These are phyloP conservation scores for Xylaria sp. DNA, from an alignment of 2,329 filamentous ascomycete species.

Conservation along the genomic window DNA sequence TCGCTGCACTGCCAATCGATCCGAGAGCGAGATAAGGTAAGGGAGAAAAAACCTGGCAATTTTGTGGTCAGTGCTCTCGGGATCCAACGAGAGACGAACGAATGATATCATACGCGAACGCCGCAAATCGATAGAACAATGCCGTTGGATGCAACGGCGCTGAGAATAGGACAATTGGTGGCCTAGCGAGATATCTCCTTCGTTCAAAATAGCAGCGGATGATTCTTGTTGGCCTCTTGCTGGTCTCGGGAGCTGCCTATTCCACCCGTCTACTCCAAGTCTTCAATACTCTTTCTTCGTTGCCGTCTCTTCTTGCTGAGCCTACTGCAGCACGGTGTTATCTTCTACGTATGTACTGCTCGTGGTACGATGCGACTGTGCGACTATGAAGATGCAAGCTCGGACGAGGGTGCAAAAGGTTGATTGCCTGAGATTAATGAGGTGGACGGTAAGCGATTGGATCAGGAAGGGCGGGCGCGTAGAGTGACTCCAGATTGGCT, in stretches of 20 bases:
- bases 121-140: conserved; percentile 1
- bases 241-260: conserved; percentile 9
- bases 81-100: conserved; percentile 7
- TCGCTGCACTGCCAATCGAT: background rate
- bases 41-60: background rate
- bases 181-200: background rate
- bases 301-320: conserved; percentile 6
- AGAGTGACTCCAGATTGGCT: conserved; percentile 38
- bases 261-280: conserved; percentile 6
- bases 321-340: conserved; percentile 16
- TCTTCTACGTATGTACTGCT: conserved; percentile 21
- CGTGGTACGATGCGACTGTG: conserved; percentile 31
- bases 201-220: conserved; percentile 15
- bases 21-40: background rate
- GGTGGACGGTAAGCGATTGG: conserved; percentile 34
- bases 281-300: conserved; percentile 3
- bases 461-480: conserved; percentile 33
- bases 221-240: background rate
- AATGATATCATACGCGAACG: background rate
- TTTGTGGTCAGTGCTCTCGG: conserved; percentile 4
- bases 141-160: conserved; percentile 17
- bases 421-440: conserved; percentile 35
- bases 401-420: conserved; percentile 31
- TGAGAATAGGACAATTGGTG: conserved; percentile 6
- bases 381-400: conserved; percentile 32